These are phyloP conservation scores for Astragalus membranaceus DNA, from an alignment of 306 rosid genomes.

Conservation along the genomic window DNA sequence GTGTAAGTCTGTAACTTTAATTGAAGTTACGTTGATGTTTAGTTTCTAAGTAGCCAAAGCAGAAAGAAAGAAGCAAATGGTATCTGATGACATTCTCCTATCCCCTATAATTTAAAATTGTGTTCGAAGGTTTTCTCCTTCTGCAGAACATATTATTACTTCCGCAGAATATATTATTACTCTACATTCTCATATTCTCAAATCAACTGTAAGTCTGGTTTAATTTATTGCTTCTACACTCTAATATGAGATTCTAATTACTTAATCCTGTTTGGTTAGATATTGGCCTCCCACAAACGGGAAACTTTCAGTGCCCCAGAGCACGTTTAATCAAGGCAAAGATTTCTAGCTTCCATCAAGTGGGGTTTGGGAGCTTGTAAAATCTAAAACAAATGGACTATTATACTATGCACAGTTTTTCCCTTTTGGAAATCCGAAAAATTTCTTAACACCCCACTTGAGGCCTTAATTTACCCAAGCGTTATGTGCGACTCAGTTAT, in stretches of 20 bases:
- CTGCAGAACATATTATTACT: neutral
- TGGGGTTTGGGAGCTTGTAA: neutral
- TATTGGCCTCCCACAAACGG: neutral
- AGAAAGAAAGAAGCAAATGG: neutral
- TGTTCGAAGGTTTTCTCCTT: neutral
- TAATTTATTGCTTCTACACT: constrained; percentile 2
- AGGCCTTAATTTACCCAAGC: neutral
- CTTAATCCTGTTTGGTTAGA: neutral
- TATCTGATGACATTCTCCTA: neutral
- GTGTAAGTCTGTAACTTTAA: constrained; percentile 4
- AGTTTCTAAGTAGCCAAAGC: constrained; percentile 1
- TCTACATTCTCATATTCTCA: too few species aligned
- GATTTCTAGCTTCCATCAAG: neutral
- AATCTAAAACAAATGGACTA: neutral
- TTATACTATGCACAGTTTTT: neutral
- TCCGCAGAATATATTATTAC: too few species aligned
- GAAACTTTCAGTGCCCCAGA: neutral
- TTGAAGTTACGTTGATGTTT: neutral
- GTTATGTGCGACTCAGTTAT: constrained; percentile 9
- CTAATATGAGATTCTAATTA: neutral
- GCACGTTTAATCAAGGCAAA: neutral
- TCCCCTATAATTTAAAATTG: neutral
- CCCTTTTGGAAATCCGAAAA: neutral
- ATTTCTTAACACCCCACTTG: neutral
- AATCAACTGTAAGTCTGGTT: neutral